Percentiles rank a stretch among this genome's conserved stretches.
Evolutionary conservation across 2,329 filamentous ascomycete genomes (phyloP).

Genomic region (Phyllosticta citrichinensis): DNA sequence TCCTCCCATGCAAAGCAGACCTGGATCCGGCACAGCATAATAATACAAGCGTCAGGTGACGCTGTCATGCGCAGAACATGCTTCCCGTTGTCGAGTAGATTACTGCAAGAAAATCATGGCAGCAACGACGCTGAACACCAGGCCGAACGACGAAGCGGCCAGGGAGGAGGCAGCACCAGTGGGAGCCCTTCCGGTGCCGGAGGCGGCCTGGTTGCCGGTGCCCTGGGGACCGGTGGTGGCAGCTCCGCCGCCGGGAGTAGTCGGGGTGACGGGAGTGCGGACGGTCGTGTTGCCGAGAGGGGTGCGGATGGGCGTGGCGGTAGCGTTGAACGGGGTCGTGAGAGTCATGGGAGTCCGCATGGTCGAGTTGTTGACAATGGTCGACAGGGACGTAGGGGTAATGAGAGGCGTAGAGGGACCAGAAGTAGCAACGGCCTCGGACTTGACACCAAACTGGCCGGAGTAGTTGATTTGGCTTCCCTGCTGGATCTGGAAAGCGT

Average conservation of each 20-base stretch:
- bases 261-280: constrained; percentile 18
- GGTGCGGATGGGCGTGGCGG: constrained; percentile 9
- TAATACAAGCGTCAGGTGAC: not conserved
- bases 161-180: constrained; percentile 20
- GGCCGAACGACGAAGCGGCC: constrained; percentile 27
- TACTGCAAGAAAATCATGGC: constrained; percentile 33
- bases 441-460: constrained; percentile 36
- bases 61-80: not conserved
- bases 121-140: constrained; percentile 31
- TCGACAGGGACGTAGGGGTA: constrained; percentile 19
- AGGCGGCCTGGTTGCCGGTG: constrained; percentile 12
- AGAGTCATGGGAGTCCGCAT: constrained; percentile 21
- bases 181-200: constrained; percentile 13
- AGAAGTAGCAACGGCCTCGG: constrained; percentile 36
- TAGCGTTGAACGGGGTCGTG: constrained; percentile 12
- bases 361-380: constrained; percentile 3
- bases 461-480: constrained; percentile 46
- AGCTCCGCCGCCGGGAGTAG: constrained; percentile 16
- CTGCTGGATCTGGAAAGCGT: constrained; percentile 50
- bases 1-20: not conserved
- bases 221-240: constrained; percentile 14
- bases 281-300: constrained; percentile 15
- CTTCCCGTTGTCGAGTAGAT: not conserved
- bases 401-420: constrained; percentile 33
- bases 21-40: not conserved